Evolutionary conservation across 1,284 basidiomycete genomes (phyloP), one percentile per base, ranked within the genome.

Genomic region (Phaffia rhodozyma): DNA sequence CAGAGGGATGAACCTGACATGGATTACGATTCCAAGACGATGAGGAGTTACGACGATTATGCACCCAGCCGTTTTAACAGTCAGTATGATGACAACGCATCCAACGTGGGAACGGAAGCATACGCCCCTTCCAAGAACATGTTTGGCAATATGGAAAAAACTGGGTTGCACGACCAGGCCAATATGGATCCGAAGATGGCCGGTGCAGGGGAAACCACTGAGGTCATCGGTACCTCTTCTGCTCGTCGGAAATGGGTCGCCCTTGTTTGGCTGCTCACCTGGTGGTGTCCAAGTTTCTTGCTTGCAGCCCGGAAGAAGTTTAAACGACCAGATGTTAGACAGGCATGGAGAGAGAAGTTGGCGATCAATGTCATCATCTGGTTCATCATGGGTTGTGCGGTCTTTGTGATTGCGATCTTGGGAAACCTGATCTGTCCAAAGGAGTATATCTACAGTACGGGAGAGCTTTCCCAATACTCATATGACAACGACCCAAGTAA

Each of bases 331-430:
- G 96, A 98, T 71, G 82, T 98, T 51, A 85, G 88, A 53, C 92
- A 97, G 77, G 94, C 94, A 0, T 97, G 93, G 94, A 80, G 93
- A 69, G 94, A 98, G 77, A 98, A 97, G 78, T 80, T 98, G 1
- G 89, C 93, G 3, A 84, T 97, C 75, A 97, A 98, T 77, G 76
- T 96, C 67, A 81, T 97, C 76, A 97, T 98, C 72, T 97, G 93
- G 93, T 86, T 97, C 72, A 80, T 90, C 60, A 97, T 92, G 72
- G 85, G 76, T 27, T 85, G 84, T 70, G 86, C 91, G 3, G 81
- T 94, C 64, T 98, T 98, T 75, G 87, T 98, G 72, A 94, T 98
- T 70, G 90, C 89, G 13, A 77, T 94, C 56, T 80, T 98, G 43
- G 91, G 91, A 34, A 78, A 83, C 64, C 74, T 97, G 66, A 97